Conservation (phyloP, 108 stramenopile genomes). For the Pseudonitzschia pungens region DNA sequence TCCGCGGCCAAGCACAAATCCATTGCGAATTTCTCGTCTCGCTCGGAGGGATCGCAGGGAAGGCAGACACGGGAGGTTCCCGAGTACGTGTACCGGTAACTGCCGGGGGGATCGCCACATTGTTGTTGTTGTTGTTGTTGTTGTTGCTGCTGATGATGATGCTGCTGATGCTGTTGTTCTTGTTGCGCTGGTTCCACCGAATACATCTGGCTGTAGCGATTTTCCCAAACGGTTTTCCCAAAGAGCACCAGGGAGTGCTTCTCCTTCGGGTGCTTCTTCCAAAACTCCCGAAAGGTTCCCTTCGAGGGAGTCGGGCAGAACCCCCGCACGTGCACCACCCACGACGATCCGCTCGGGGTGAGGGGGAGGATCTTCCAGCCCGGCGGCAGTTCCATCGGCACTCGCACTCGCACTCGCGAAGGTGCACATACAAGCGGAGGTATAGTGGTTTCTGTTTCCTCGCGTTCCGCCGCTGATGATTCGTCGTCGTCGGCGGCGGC, state of each 20-base stretch:
- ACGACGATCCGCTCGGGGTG: conserved; percentile 22
- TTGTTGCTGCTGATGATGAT: neutral
- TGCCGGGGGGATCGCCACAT: neutral
- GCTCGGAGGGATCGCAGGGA: neutral
- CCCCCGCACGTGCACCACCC: conserved; percentile 22
- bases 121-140: neutral
- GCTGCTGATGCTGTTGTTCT: neutral
- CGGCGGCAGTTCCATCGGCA: neutral
- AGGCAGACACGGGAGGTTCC: conserved; percentile 20
- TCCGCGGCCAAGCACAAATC: conserved; percentile 23
- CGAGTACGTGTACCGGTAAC: conserved; percentile 20
- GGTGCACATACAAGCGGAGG: neutral
- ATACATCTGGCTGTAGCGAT: conserved; percentile 42
- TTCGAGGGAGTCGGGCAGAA: conserved; percentile 9
- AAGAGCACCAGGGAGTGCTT: conserved; percentile 30
- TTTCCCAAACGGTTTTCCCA: conserved; percentile 33
- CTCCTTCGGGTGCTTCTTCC: conserved; percentile 34
- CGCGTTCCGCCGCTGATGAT: no score
- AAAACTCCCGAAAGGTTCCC: conserved; percentile 21
- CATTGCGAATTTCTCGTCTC: conserved; percentile 20
- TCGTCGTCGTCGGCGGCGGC: no score
- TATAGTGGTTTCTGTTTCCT: neutral
- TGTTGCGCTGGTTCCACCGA: neutral
- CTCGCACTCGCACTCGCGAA: no score
- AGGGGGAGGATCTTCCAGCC: conserved; percentile 11